Percentiles rank a stretch among this genome's conserved stretches.
Conservation (phyloP, 1,284 basidiomycete genomes). For the Cryptococcus hybrid region DNA sequence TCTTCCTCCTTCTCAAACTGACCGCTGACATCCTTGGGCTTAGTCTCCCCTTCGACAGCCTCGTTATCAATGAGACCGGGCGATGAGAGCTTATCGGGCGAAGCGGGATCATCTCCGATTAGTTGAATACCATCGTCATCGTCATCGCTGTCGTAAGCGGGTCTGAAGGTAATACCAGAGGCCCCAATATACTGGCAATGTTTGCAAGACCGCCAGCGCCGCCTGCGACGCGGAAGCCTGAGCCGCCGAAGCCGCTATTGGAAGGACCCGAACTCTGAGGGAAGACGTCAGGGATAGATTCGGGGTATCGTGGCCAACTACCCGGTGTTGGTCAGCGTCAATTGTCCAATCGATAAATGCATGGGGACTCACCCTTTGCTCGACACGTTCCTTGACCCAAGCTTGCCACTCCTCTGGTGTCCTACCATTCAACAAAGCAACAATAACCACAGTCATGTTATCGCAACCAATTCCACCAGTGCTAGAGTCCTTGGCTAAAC, state of each 20-base stretch:
- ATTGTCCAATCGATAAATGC: not conserved
- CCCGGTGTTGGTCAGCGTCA: constrained; percentile 43
- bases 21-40: constrained; percentile 27
- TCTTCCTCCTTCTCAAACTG: constrained; percentile 16
- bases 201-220: constrained; percentile 44
- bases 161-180: constrained; percentile 40
- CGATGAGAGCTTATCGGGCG: constrained; percentile 8
- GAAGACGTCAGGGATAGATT: constrained; percentile 50
- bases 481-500: constrained; percentile 89
- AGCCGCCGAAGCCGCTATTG: constrained; percentile 15
- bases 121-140: constrained; percentile 35
- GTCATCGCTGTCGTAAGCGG: constrained; percentile 40
- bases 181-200: constrained; percentile 46
- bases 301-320: constrained; percentile 57
- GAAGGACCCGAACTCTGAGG: constrained; percentile 22
- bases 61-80: constrained; percentile 16
- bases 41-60: constrained; percentile 19
- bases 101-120: constrained; percentile 16
- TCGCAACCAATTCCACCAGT: constrained; percentile 96
- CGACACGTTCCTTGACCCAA: constrained; percentile 85
- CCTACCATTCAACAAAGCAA: constrained; percentile 82
- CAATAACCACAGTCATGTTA: constrained; percentile 96
- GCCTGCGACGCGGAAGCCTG: constrained; percentile 40
- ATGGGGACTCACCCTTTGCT: constrained; percentile 59
- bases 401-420: constrained; percentile 90